Evolutionary conservation across 805 yeast species (phyloP), one percentile per base, ranked within the genome.

Genomic region (Wickerhamomyces silvicola): DNA sequence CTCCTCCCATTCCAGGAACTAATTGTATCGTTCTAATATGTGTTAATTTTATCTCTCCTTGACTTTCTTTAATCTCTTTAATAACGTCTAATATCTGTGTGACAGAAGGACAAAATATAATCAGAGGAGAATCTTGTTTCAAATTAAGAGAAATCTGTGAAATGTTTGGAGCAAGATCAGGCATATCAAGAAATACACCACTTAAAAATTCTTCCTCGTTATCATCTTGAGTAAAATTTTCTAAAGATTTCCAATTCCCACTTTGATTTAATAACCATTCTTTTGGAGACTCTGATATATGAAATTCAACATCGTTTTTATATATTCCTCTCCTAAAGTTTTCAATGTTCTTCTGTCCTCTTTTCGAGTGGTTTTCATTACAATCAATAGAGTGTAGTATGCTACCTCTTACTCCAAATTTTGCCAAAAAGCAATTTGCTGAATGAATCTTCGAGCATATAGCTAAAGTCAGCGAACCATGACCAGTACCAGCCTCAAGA

Each of bases 401-500:
- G 1, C 73, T 71, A 20, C 72, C 73, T 39, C 68, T 43, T 1
- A 42, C 42, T 20, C 51, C 50, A 31, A 40, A 43, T 4, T 42
- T 42, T 11, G 42, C 39, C 9, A 55, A 53, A 32, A 40, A 59
- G 12, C 62, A 60, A 40, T 70, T 70, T 1, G 68, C 69, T 16
- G 68, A 53, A 41, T 70, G 75, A 1, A 70, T 43, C 11, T 51
- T 53, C 17, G 54, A 59, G 16, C 65, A 57, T 11, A 70, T 63
- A 7, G 69, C 66, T 26, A 70, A 32, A 4, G 71, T 55, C 29
- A 70, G 43, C 3, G 75, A 68, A 0, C 77, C 77, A 48, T 70
- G 75, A 2, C 77, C 77, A 2, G 76, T 71, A 4, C 77, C 77
- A 1, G 74, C 74, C 41, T 70, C 77, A 13, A 70, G 46, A 35